Conservation (phyloP, 2,329 filamentous ascomycete genomes). For the Aschersonia sp. region DNA sequence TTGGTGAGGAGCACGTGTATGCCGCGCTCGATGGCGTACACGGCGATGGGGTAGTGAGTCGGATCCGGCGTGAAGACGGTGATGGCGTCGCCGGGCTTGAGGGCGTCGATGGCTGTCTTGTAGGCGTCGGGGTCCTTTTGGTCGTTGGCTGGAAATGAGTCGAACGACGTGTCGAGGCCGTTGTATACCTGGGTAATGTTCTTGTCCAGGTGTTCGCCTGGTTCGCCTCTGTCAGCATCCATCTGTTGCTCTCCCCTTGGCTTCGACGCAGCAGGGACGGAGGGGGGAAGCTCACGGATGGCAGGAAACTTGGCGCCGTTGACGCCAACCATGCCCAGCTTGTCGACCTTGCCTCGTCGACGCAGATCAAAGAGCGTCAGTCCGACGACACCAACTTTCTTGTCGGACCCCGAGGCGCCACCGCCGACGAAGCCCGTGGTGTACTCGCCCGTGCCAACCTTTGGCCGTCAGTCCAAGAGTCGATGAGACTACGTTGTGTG, state of each 20-base stretch:
- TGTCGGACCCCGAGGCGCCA: slow-evolving; percentile 74
- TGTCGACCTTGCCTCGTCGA: slow-evolving; percentile 73
- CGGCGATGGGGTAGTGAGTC: slow-evolving; percentile 81
- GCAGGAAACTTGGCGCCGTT: slow-evolving; percentile 83
- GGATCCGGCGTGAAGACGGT: slow-evolving; percentile 94
- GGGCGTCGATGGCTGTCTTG: slow-evolving; percentile 73
- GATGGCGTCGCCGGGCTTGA: slow-evolving; percentile 72
- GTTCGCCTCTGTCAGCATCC: no score
- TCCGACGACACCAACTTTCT: slow-evolving; percentile 89
- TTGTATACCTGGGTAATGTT: slow-evolving; percentile 88
- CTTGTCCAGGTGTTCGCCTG: slow-evolving; percentile 68
- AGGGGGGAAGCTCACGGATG: slow-evolving; percentile 47
- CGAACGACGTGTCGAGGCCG: slow-evolving; percentile 71
- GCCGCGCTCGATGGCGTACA: slow-evolving; percentile 78
- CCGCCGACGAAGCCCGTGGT: slow-evolving; percentile 87
- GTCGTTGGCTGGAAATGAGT: slow-evolving; percentile 66
- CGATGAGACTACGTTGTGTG: neutral
- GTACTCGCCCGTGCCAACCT: slow-evolving; percentile 90
- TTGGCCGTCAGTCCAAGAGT: neutral
- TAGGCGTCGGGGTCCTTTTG: slow-evolving; percentile 65
- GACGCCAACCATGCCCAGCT: slow-evolving; percentile 78
- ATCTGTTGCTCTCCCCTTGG: no score
- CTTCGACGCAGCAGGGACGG: no score
- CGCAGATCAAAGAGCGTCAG: slow-evolving; percentile 81
- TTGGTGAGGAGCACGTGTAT: slow-evolving; percentile 92